Evolutionary conservation across 2,329 filamentous ascomycete species (phyloP), one percentile per base, ranked within the genome.

Genomic region (Clonostachys rhizophaga): DNA sequence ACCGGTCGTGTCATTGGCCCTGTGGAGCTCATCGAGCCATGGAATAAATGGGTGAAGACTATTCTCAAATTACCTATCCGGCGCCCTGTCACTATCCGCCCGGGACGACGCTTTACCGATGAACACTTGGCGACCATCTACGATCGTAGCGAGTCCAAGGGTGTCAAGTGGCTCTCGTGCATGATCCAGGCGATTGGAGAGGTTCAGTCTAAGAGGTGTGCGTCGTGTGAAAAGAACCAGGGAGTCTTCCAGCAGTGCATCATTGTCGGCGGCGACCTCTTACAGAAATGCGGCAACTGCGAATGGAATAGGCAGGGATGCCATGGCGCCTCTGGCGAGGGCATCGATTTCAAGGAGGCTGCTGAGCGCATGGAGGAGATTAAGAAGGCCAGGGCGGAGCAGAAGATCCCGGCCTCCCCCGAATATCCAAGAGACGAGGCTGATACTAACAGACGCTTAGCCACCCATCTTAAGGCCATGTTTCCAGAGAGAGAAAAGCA

Each of bases 151-250:
- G 68, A 72, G 42, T 57, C 56, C 3, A 71, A 73, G 52, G 66
- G 63, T 1, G 63, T 69, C 43, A 74, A 71, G 51, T 76, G 72
- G 71, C 52, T 75, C 8, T 68, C 69, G 12, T 71, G 69, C 48
- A 73, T 75, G 65, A 74, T 77, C 34, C 74, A 78, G 49, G 75
- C 75, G 3, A 74, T 66, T 0, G 74, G 75, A 2, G 60, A 67
- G 12, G 48, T 70, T 5, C 70, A 73, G 47, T 50, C 55, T 0
- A 56, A 60, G 17, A 63, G 66, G 30, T 78, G 75, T 45, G 51
- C 59, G 1, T 66, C 63, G 2, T 78, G 75, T 46, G 56, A 66
- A 2, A 69, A 63, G 46, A 65, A 67, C 24, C 61, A 66, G 18
- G 74, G 74, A 0, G 66, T 67, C 0, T 78, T 74, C 51, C 65